Evolutionary conservation across 2,329 filamentous ascomycete genomes (phyloP).

Genomic region (Diaporthe destruens): DNA sequence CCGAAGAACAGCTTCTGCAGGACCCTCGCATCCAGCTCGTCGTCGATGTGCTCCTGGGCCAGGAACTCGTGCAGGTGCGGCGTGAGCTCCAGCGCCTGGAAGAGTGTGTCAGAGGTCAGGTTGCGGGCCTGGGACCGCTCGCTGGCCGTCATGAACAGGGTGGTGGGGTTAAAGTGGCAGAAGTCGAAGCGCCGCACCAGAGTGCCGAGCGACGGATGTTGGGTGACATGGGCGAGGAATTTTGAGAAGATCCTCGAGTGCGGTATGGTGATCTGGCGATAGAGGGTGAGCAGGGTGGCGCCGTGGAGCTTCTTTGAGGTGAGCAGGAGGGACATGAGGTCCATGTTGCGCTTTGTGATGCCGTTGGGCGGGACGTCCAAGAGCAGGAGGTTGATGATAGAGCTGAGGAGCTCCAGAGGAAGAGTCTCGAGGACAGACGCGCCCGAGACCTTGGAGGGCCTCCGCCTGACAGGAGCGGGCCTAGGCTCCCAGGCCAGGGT

Average conservation of each 20-base stretch:
- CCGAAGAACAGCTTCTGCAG: constrained; percentile 78
- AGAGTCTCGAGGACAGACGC: constrained; percentile 74
- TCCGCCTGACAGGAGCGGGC: constrained; percentile 41
- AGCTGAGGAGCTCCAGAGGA: constrained; percentile 76
- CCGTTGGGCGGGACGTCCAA: constrained; percentile 81
- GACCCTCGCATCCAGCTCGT: constrained; percentile 77
- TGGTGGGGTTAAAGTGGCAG: constrained; percentile 86
- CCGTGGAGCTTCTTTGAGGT: constrained; percentile 81
- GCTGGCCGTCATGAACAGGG: constrained; percentile 79
- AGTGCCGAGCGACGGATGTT: constrained; percentile 77
- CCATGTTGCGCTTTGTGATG: constrained; percentile 80
- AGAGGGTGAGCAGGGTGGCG: constrained; percentile 80
- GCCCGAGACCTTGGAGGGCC: constrained; percentile 53
- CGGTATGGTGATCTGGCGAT: constrained; percentile 83
- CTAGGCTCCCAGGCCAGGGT: constrained; percentile 66
- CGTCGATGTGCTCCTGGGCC: constrained; percentile 84
- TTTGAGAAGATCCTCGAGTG: constrained; percentile 88
- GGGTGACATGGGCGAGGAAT: constrained; percentile 76
- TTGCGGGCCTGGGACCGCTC: constrained; percentile 82
- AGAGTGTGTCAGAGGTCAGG: constrained; percentile 78
- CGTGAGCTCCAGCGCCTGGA: constrained; percentile 77
- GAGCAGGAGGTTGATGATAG: constrained; percentile 81
- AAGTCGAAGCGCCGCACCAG: constrained; percentile 86
- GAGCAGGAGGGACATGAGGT: constrained; percentile 80
- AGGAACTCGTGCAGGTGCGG: constrained; percentile 83